These are phyloP conservation scores for Neohortaea acidophila DNA, from an alignment of 495 filamentous ascomycete genomes.

Conservation along the genomic window DNA sequence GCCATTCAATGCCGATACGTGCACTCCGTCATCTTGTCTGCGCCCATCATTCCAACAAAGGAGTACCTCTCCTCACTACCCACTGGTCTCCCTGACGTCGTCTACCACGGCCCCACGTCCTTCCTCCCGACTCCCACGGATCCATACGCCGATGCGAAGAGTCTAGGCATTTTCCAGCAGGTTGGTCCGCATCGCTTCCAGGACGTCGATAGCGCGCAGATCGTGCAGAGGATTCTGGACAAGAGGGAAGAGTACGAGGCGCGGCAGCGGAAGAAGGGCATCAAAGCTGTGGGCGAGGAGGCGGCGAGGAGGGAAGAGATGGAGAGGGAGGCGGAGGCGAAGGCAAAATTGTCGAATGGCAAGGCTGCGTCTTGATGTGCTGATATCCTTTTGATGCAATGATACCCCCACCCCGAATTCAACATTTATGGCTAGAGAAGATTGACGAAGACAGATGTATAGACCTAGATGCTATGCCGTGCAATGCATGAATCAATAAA, in stretches of 20 bases:
- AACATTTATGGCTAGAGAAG: too few relatives aligned
- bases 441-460: too few relatives aligned
- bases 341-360: too few relatives aligned
- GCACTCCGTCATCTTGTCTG: conserved; percentile 70
- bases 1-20: conserved; percentile 88
- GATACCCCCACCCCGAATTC: too few relatives aligned
- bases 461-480: too few relatives aligned
- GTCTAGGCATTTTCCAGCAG: conserved; percentile 26
- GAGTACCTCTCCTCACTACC: conserved; percentile 62
- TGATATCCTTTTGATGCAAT: too few relatives aligned
- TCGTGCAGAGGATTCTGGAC: conserved; percentile 77
- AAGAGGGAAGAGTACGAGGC: conserved; percentile 76
- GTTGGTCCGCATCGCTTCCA: conserved; percentile 52
- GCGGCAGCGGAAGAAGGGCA: conserved; percentile 71
- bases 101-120: conserved; percentile 89
- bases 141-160: conserved; percentile 56
- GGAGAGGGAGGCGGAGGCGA: conserved; percentile 31
- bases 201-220: conserved; percentile 80
- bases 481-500: too few relatives aligned
- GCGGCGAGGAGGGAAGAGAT: conserved; percentile 40
- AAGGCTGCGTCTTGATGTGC: too few relatives aligned
- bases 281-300: conserved; percentile 63
- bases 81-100: conserved; percentile 56
- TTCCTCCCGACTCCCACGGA: conserved; percentile 72
- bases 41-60: conserved; percentile 68